These are phyloP conservation scores for Manihot esculenta DNA, from an alignment of 441 rosid species.

Conservation along the genomic window DNA sequence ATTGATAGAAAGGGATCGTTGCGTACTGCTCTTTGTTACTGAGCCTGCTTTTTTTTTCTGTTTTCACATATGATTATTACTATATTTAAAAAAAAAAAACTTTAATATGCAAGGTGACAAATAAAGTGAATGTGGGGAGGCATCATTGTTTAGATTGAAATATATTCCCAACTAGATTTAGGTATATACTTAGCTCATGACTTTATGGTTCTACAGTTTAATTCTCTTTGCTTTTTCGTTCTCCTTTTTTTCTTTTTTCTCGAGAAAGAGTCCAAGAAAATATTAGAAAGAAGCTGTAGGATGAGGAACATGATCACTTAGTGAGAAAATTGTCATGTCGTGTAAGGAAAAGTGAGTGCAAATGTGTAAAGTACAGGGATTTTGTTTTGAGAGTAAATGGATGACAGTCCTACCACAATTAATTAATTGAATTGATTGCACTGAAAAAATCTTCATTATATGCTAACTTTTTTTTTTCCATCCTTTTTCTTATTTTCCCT, in stretches of 20 bases:
- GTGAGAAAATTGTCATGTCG: constrained; percentile 61
- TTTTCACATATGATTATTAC: background rate
- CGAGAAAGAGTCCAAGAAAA: constrained; percentile 32
- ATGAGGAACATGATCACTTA: constrained; percentile 49
- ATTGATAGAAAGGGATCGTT: constrained; percentile 44
- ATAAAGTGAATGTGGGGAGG: constrained; percentile 49
- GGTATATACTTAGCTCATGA: constrained; percentile 29
- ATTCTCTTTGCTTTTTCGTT: constrained; percentile 45
- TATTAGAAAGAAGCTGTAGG: constrained; percentile 15
- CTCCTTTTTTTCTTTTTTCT: constrained; percentile 33
- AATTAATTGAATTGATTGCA: constrained; percentile 45
- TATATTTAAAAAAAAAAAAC: background rate
- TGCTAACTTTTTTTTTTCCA: background rate
- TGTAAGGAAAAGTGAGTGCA: constrained; percentile 73
- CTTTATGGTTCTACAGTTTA: constrained; percentile 40
- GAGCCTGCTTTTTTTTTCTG: background rate
- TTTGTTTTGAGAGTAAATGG: constrained; percentile 46
- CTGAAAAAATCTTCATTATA: constrained; percentile 40
- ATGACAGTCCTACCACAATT: constrained; percentile 62
- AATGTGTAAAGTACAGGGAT: constrained; percentile 34
- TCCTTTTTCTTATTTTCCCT: background rate
- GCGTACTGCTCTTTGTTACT: constrained; percentile 12
- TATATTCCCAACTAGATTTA: constrained; percentile 52
- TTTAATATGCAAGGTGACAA: constrained; percentile 25
- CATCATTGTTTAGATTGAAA: constrained; percentile 55